Base-by-base conservation (phyloP, 2,329 filamentous ascomycete genomes). In the Verticillium nonalfalfae region DNA sequence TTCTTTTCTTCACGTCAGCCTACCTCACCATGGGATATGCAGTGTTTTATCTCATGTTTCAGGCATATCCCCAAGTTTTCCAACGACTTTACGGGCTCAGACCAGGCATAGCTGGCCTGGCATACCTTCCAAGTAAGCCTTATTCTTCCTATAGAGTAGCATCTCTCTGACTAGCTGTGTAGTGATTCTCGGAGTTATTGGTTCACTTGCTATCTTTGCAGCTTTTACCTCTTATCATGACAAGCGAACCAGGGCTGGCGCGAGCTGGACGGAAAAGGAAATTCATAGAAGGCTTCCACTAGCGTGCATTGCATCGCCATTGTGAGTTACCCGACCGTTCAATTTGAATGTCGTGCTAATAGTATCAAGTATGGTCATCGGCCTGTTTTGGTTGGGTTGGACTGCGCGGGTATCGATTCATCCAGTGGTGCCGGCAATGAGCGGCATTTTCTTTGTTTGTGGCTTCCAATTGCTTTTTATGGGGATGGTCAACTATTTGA, bases 21-120 rank as follows among this genome's bases (percentile, higher is more conserved):
- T 93, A 92, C 72, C 78, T 93, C 11, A 85, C 90, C 38, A 78
- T 93, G 34, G 81, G 86, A 38, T 93, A 92, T 69, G 82, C 78
- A 57, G 82, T 84, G 65, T 84, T 84, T 69, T 84, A 85, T 78
- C 90, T 93, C 75, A 91, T 86, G 69, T 91, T 94, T 67, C 86
- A 91, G 71, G 88, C 89, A 2, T 93, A 88, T 71, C 87, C 87
- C 1, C 79, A 87, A 62, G 88, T 92, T 64, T 93, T 91, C 71
- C 76, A 82, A 64, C 70, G 75, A 31, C 70, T 86, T 3, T 92
- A 92, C 71, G 76, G 77, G 34, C 84, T 92, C 63, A 84, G 80
- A 2, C 79, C 87, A 0, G 87, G 89, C n/a, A 78, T 85, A 34
- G 83, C 85, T 36, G 89, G 89, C 1, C 78, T 93, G 1, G 79